A percentile compares a stretch with the other conserved stretches of the same genome.
Evolutionary conservation across 2,329 filamentous ascomycete species (phyloP).

Genomic region (Dactylellina sp.): DNA sequence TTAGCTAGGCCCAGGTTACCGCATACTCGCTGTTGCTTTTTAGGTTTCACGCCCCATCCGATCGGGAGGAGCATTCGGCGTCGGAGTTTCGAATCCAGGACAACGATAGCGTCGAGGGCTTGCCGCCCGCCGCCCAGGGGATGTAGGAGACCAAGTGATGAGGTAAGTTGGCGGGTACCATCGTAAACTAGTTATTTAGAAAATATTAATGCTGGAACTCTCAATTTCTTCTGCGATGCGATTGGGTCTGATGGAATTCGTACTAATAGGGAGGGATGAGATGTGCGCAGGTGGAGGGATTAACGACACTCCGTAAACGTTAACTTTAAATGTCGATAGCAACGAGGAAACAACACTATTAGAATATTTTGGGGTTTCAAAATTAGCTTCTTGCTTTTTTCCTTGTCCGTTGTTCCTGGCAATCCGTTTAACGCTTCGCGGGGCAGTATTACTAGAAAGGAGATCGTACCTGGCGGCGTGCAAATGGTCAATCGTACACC

Average conservation of each 20-base stretch:
- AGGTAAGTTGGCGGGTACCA: conserved; percentile 61
- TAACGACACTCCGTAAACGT: conserved; percentile 52
- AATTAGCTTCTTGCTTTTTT: conserved; percentile 38
- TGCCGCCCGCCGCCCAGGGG: conserved; percentile 65
- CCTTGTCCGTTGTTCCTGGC: conserved; percentile 2
- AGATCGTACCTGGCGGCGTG: conserved; percentile 58
- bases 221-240: not conserved
- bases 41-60: conserved; percentile 64
- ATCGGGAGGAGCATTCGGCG: conserved; percentile 65
- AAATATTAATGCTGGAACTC: conserved; percentile 1
- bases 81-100: conserved; percentile 63
- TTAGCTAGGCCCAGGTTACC: conserved; percentile 15
- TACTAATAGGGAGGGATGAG: conserved; percentile 56
- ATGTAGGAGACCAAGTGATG: conserved; percentile 64
- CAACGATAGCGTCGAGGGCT: conserved; percentile 65
- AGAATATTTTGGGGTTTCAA: not conserved
- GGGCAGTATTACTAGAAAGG: too few species aligned
- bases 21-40: conserved; percentile 6
- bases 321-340: conserved; percentile 50
- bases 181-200: conserved; percentile 57
- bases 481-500: conserved; percentile 59
- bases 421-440: too few species aligned
- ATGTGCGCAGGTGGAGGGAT: conserved; percentile 38
- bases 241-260: not conserved
- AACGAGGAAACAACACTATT: conserved; percentile 51